Evolutionary conservation across 192 early-diverging fungal species (phyloP), one percentile per base, ranked within the genome.

Genomic region (Umbelopsis sp.): DNA sequence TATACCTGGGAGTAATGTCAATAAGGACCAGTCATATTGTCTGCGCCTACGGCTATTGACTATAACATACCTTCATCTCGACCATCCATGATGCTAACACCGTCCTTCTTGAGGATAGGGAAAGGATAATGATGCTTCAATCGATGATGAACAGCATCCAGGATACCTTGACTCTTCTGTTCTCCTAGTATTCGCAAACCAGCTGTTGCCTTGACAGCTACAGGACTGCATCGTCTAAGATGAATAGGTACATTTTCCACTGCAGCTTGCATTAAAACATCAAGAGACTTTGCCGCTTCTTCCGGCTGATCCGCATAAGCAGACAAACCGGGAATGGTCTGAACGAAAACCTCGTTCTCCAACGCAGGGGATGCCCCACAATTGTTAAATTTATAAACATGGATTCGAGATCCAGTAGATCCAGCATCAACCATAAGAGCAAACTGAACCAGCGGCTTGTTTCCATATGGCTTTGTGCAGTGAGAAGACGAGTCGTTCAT

Each of bases 401-500:
- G 97, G 72, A 99, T 94, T 22, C 97, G 95, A 10, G 96, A 98
- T 43, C 96, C 97, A 21, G 95, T 96, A 4, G 95, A 97, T 4
- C 97, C 97, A 25, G 97, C 97, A 72, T 99, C 97, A 26, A 99
- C 72, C 91, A 99, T 96, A 21, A 99, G 80, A 36, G 91, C 95
- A 81, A 96, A 96, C 75, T 99, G 95, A 25, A 94, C 78, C 31
- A 92, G 78, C 3, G 92, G 96, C 49, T 86, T 85, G 8, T 88
- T 87, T 14, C 87, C 89, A 68, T 88, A 80, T 17, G 89, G 69
- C 2, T 89, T 66, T 14, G 84, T 82, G 72, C 91, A 92, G 72
- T 90, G 89, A 17, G 68, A 66, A 3, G 91, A 90, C 16, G 71
- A 44, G n/a, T 4, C n/a, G 59, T 72, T 43, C 67, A 71, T 43